These are phyloP conservation scores for Pseudotsuga menziesii DNA, from an alignment of 75 land plant genomes.

Conservation along the genomic window DNA sequence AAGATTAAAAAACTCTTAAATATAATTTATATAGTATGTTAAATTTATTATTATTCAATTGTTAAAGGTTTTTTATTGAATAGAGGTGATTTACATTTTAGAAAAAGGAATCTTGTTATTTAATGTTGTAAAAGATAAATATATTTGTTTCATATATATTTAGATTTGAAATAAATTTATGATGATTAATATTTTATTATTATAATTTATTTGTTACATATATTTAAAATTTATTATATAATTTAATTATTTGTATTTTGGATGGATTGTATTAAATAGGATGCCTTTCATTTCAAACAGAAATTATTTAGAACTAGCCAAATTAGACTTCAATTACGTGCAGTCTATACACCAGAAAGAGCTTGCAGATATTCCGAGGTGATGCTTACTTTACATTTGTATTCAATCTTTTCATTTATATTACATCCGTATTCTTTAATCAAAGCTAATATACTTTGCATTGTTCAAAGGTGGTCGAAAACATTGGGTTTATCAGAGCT, in stretches of 20 bases:
- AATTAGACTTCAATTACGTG: constrained; percentile 45
- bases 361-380: constrained; percentile 23
- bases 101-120: too few relatives aligned
- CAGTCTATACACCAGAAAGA: constrained; percentile 34
- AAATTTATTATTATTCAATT: not conserved
- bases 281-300: constrained; percentile 35
- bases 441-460: too few relatives aligned
- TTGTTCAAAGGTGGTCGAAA: constrained; percentile 54
- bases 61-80: not conserved
- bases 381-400: not conserved
- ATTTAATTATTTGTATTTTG: not conserved
- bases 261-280: constrained; percentile 19
- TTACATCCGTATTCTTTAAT: not conserved
- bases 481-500: constrained; percentile 31
- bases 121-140: too few relatives aligned
- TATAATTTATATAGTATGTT: not conserved
- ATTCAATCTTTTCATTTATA: not conserved
- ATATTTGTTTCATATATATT: too few relatives aligned
- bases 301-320: constrained; percentile 35
- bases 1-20: not conserved
- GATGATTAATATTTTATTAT: too few relatives aligned
- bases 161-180: too few relatives aligned
- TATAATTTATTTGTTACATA: too few relatives aligned
- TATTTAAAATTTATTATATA: too few relatives aligned
- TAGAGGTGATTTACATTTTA: too few relatives aligned